Evolutionary conservation across 257 asterid genomes (phyloP).

Genomic region (Solanum peruvianum): DNA sequence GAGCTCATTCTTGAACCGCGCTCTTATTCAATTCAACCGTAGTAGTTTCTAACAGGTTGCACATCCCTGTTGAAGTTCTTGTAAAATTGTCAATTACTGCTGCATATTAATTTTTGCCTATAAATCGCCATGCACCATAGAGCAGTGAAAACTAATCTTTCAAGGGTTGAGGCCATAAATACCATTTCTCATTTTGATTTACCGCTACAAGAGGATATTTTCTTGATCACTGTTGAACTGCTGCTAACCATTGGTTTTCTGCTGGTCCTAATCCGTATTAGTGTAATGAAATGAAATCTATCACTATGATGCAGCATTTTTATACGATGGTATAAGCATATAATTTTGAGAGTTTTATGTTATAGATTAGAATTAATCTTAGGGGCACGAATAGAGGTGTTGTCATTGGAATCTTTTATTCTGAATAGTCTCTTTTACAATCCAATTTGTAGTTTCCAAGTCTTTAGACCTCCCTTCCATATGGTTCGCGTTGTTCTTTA

Average conservation of each 20-base stretch:
- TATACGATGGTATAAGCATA: neutral
- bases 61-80: neutral
- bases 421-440: constrained; percentile 20
- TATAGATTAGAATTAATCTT: neutral
- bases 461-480: constrained; percentile 18
- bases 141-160: neutral
- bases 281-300: neutral
- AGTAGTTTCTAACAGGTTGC: neutral
- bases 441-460: constrained; percentile 21
- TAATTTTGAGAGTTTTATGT: neutral
- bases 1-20: neutral
- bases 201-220: neutral
- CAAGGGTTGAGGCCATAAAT: neutral
- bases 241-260: neutral
- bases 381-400: constrained; percentile 1
- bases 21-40: neutral
- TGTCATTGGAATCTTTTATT: constrained; percentile 13
- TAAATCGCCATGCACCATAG: neutral
- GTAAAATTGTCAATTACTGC: neutral
- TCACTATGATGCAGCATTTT: neutral
- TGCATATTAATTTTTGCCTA: neutral
- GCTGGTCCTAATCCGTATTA: neutral
- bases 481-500: neutral
- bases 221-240: neutral
- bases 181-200: neutral